A percentile compares a stretch with the other conserved stretches of the same genome.
Evolutionary conservation across 306 rosid species (phyloP).

Genomic region (Sicyos baderoa): DNA sequence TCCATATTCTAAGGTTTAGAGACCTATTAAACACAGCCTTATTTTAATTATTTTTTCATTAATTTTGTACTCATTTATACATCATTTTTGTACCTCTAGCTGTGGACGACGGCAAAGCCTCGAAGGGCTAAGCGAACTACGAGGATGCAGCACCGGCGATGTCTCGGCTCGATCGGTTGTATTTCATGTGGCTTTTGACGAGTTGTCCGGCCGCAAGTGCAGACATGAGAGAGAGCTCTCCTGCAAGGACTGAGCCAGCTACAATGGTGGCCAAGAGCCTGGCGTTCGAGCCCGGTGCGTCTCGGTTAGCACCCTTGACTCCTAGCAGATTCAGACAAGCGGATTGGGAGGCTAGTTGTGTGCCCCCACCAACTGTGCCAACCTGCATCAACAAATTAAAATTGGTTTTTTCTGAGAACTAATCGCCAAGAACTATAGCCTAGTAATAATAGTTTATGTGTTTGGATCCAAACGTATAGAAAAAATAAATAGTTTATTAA

Average conservation of each 20-base stretch:
- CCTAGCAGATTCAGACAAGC: slow-evolving; percentile 88
- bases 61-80: not conserved
- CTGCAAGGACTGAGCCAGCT: slow-evolving; percentile 85
- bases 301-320: slow-evolving; percentile 79
- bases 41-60: not conserved
- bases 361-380: slow-evolving; percentile 96
- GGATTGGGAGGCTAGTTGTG: slow-evolving; percentile 88
- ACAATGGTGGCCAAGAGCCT: slow-evolving; percentile 62
- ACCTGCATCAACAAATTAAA: slow-evolving; percentile 33
- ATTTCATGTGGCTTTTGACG: slow-evolving; percentile 84
- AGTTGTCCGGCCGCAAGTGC: slow-evolving; percentile 91
- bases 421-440: not conserved
- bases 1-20: not conserved
- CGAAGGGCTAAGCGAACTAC: not conserved
- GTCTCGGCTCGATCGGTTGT: slow-evolving; percentile 77
- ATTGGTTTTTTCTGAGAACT: too few species aligned
- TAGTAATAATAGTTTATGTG: not conserved
- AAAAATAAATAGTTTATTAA: too few species aligned
- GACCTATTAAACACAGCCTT: too few species aligned
- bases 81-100: slow-evolving; percentile 2
- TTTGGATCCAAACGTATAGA: not conserved
- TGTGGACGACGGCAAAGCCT: not conserved
- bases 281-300: slow-evolving; percentile 63
- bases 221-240: slow-evolving; percentile 87
- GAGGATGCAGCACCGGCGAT: slow-evolving; percentile 35